phyloP scores from a whole-genome alignment of 495 filamentous ascomycete genomes.

The Lasiosphaeria ovina region DNA sequence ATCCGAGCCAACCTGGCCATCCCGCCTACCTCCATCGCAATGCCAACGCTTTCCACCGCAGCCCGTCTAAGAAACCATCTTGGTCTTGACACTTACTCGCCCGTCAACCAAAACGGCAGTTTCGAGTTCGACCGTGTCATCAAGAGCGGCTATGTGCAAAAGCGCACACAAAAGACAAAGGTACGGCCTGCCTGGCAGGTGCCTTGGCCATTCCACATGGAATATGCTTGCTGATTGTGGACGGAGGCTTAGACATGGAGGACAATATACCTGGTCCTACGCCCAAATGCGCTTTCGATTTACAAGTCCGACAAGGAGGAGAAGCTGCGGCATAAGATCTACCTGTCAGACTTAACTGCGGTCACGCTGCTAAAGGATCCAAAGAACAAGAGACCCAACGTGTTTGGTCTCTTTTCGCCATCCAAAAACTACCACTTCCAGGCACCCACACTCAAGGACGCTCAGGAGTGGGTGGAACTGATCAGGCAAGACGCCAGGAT shows the following conservation, averaged over 20 bases:
- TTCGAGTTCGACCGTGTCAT: conserved; percentile 93
- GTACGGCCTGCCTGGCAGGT: conserved; percentile 45
- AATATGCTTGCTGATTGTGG: conserved; percentile 14
- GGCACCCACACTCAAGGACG: conserved; percentile 67
- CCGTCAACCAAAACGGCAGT: conserved; percentile 91
- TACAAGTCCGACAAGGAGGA: conserved; percentile 91
- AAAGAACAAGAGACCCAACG: conserved; percentile 72
- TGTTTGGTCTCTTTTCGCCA: conserved; percentile 92
- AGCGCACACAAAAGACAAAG: conserved; percentile 91
- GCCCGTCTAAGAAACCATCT: conserved; percentile 21
- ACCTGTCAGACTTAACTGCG: conserved; percentile 85
- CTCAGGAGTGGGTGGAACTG: conserved; percentile 80
- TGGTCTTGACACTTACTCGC: conserved; percentile 38
- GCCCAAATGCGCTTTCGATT: conserved; percentile 89
- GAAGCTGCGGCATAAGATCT: conserved; percentile 82
- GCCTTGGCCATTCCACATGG: neutral
- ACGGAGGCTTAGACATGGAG: conserved; percentile 70
- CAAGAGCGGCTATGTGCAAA: conserved; percentile 80
- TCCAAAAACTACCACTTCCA: conserved; percentile 90
- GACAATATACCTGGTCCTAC: conserved; percentile 81
- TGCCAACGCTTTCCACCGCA: conserved; percentile 19
- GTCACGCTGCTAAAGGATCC: conserved; percentile 84
- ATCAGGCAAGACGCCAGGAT: conserved; percentile 77
- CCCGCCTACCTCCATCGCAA: conserved; percentile 23
- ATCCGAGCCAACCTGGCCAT: conserved; percentile 17